phyloP scores from a whole-genome alignment of 1,284 basidiomycete genomes.

The Pyrrhoderma lamaoense region DNA sequence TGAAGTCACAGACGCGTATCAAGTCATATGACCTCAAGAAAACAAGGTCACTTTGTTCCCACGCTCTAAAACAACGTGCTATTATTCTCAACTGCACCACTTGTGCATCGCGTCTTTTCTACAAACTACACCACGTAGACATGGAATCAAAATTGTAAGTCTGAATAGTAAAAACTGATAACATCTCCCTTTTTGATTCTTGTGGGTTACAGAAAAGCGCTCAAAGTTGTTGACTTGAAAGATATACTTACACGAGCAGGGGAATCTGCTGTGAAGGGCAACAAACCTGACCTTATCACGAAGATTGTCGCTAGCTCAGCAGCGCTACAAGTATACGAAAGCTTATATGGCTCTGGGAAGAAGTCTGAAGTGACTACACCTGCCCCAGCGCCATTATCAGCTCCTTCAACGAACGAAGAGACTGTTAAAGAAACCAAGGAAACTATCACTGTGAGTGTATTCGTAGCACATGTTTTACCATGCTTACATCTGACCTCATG shows the following conservation, averaged over 20 bases:
- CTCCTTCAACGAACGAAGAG: neutral
- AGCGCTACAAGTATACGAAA: slow-evolving; percentile 44
- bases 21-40: too few species aligned
- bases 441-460: slow-evolving; percentile 16
- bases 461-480: slow-evolving; percentile 15
- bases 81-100: too few species aligned
- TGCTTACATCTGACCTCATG: neutral
- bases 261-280: slow-evolving; percentile 46
- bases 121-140: too few species aligned
- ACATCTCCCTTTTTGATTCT: neutral
- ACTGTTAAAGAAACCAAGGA: slow-evolving; percentile 16
- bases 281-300: slow-evolving; percentile 59
- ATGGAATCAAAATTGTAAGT: too few species aligned
- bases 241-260: slow-evolving; percentile 49
- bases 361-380: slow-evolving; percentile 8
- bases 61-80: too few species aligned
- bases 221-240: slow-evolving; percentile 68
- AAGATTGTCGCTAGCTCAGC: slow-evolving; percentile 47
- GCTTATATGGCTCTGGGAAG: slow-evolving; percentile 23
- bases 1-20: too few species aligned
- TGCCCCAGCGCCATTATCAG: neutral
- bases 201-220: slow-evolving; percentile 38
- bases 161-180: too few species aligned
- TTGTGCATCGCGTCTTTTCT: too few species aligned
- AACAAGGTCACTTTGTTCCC: too few species aligned